Percentiles rank a stretch among this genome's conserved stretches.
phyloP scores from a whole-genome alignment of 1,139 yeast genomes.

The Zygotorulaspora mrakii region DNA sequence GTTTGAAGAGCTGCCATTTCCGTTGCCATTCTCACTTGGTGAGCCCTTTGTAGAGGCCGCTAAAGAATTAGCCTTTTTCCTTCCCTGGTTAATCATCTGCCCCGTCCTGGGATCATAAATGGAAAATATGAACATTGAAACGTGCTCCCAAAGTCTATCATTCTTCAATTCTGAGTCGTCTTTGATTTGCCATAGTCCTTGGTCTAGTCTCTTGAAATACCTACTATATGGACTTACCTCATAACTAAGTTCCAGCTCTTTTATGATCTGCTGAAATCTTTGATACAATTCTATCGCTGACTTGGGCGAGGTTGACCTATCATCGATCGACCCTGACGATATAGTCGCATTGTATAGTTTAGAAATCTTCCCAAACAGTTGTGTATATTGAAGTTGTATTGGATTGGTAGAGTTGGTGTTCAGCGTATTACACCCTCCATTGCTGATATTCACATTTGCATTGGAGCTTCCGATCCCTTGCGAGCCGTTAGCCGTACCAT shows the following conservation, averaged over 20 bases:
- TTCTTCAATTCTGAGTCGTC: slow-evolving; percentile 29
- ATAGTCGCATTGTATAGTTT: slow-evolving; percentile 31
- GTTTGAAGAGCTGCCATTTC: slow-evolving; percentile 8
- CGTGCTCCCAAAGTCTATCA: slow-evolving; percentile 34
- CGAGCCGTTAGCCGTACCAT: neutral
- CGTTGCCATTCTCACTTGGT: slow-evolving; percentile 12
- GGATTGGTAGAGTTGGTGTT: slow-evolving; percentile 5
- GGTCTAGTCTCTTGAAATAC: slow-evolving; percentile 31
- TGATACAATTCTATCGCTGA: slow-evolving; percentile 36
- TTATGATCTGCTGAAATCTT: slow-evolving; percentile 34
- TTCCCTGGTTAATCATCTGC: slow-evolving; percentile 22
- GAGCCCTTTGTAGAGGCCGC: slow-evolving; percentile 20
- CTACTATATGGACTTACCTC: slow-evolving; percentile 34
- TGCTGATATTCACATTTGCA: neutral
- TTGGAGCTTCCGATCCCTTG: slow-evolving; percentile 8
- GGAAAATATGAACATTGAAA: slow-evolving; percentile 27
- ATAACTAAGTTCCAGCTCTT: slow-evolving; percentile 32
- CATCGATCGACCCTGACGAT: slow-evolving; percentile 27
- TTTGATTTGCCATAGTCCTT: slow-evolving; percentile 32
- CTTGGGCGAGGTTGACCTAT: slow-evolving; percentile 33
- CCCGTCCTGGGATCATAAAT: slow-evolving; percentile 33
- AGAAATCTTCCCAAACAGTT: slow-evolving; percentile 27
- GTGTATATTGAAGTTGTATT: slow-evolving; percentile 22
- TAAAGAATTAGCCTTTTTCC: slow-evolving; percentile 15
- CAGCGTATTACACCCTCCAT: no score